Base-by-base conservation (phyloP, 352 stramenopile genomes). In the Phytophthora meadii region DNA sequence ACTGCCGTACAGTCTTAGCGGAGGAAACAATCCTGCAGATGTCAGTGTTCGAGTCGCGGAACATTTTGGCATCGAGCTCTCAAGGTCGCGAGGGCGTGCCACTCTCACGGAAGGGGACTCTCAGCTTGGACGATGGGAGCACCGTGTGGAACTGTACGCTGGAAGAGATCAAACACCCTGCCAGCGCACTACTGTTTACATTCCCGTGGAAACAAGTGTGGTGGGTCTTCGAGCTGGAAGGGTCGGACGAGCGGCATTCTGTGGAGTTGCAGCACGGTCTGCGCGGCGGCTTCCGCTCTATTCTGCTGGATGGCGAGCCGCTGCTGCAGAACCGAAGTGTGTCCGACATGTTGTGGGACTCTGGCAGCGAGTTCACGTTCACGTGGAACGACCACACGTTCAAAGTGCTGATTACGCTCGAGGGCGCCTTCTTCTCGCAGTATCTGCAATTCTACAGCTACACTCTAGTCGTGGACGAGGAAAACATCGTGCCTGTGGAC, bases 151-250 rank as follows among this genome's bases (percentile, higher is more conserved):
- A 84, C 32, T 88, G 81, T 30, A 87, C 72, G 19, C 58, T 94
- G 30, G 87, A 94, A 54, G 87, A 94, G 69, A 94, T 94, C 64
- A 94, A 94, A 61, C 87, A 94, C 53, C 57, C 82, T 1, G 84
- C 84, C 19, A 93, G 84, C 27, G 82, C 87, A 15, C 61, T 94
- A 14, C 49, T 94, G 48, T 91, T 92, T 55, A 94, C 87, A 32
- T 94, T 94, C 55, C 87, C 87, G 42, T 94, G 87, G 87, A 94
- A 94, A 56, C 87, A 94, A 54, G 70, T 93, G 39, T 94, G 87
- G 87, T 94, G 87, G 87, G 83, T 92, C 50, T 86, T 94, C 41
- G 78, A 86, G 60, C 49, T 89, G 53, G 70, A 87, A 36, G 72
- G 65, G 5, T 75, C 61, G 19, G 79, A 77, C 27, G 81, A 84